Percentiles rank a stretch among this genome's conserved stretches.
These are phyloP conservation scores for Lippia alba DNA, from an alignment of 305 asterid species.

Conservation along the genomic window DNA sequence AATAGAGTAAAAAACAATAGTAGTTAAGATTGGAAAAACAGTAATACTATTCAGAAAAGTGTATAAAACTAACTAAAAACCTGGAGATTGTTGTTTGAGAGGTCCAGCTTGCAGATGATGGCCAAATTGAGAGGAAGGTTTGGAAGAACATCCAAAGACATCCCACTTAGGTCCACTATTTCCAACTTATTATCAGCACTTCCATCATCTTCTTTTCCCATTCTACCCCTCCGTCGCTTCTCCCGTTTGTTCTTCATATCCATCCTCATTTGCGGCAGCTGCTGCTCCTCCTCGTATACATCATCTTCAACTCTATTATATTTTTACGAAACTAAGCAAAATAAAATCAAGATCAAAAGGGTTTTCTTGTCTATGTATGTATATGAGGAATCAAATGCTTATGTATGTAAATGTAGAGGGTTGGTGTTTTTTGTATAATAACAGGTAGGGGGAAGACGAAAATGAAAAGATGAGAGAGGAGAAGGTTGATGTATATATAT, in stretches of 20 bases:
- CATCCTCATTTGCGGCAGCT: constrained; percentile 24
- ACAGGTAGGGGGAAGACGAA: too few relatives aligned
- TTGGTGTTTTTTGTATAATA: background rate
- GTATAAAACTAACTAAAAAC: constrained; percentile 29
- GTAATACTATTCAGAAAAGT: too few relatives aligned
- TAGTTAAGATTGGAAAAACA: too few relatives aligned
- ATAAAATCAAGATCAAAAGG: background rate
- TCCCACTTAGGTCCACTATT: constrained; percentile 78
- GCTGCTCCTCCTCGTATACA: constrained; percentile 47
- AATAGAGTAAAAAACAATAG: too few relatives aligned
- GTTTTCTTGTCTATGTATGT: background rate
- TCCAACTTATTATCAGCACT: constrained; percentile 36
- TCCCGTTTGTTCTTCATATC: too few relatives aligned
- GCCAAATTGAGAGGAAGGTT: constrained; percentile 58
- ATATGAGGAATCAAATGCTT: background rate
- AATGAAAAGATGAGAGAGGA: background rate
- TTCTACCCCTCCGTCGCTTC: constrained; percentile 10
- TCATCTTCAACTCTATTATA: constrained; percentile 42
- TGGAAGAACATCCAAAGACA: constrained; percentile 65
- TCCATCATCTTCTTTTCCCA: constrained; percentile 16
- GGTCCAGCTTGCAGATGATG: constrained; percentile 67
- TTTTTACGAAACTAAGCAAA: too few relatives aligned
- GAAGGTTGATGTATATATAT: background rate
- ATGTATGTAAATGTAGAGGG: background rate
- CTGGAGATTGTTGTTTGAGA: constrained; percentile 91